A percentile compares a stretch with the other conserved stretches of the same genome.
These are phyloP conservation scores for Sclerotinia trifoliorum DNA, from an alignment of 2,329 filamentous ascomycete species.

Conservation along the genomic window DNA sequence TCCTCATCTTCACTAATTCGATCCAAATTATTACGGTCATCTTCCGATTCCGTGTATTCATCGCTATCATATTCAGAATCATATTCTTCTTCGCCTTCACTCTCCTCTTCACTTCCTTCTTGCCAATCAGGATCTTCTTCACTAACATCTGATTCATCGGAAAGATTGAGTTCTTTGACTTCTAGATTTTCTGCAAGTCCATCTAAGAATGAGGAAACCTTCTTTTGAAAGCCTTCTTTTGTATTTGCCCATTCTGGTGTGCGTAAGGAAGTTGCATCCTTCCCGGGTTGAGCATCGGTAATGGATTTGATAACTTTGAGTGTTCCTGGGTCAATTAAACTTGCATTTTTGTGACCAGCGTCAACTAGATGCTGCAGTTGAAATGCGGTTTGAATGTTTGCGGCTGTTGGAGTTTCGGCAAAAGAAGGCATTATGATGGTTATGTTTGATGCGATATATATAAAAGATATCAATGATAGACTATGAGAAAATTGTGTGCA, in stretches of 20 bases:
- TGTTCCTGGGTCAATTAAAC: not conserved
- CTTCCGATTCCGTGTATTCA: conserved; percentile 14
- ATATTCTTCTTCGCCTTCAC: conserved; percentile 1
- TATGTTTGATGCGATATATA: not conserved
- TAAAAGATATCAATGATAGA: no score
- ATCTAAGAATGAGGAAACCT: conserved; percentile 7
- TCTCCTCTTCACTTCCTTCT: conserved; percentile 6
- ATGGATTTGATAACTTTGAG: conserved; percentile 8
- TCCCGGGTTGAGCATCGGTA: not conserved
- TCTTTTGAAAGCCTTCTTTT: conserved; percentile 11
- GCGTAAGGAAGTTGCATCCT: not conserved
- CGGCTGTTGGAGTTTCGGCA: not conserved
- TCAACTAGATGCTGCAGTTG: conserved; percentile 10
- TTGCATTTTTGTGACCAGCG: not conserved
- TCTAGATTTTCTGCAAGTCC: not conserved
- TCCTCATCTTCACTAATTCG: conserved; percentile 16
- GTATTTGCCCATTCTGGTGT: conserved; percentile 13
- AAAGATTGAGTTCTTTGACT: not conserved
- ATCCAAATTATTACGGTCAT: conserved; percentile 12
- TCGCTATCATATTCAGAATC: conserved; percentile 15
- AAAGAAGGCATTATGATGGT: conserved; percentile 13
- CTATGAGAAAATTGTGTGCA: not conserved
- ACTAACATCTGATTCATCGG: not conserved
- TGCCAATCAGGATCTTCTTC: conserved; percentile 6
- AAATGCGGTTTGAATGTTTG: conserved; percentile 4